Evolutionary conservation across 768 basidiomycete species (phyloP), one percentile per base, ranked within the genome.

Genomic region (Sutorius australiensis): DNA sequence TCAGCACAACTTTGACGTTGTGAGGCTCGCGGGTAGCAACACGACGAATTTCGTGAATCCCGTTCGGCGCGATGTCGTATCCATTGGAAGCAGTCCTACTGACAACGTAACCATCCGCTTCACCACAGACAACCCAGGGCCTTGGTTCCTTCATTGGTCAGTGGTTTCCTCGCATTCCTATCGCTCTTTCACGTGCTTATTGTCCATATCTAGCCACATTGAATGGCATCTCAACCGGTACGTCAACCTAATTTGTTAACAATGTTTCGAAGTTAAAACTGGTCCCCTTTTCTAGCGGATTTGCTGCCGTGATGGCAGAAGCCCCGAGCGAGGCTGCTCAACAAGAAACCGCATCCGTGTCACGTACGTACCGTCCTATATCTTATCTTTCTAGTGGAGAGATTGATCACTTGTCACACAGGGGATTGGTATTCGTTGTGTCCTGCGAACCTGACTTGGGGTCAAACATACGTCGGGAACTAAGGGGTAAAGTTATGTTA

Each of bases 121-220:
- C 66, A 61, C 68, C 24, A 84, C 84, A 0, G 79, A 87, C 56
- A 88, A 88, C 64, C 74, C 86, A 1, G 86, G 86, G 11, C 79
- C 80, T 10, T 84, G 82, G 80, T 72, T 79, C 65, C 63, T 79
- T 41, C 78, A 78, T 58, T 79, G 70, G 68, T 72, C 48, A 61
- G 60, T 32, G 6, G 32, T 16, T 7, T 3, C 6, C 16, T 24
- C 11, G 37, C 7, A 11, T 3, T 34, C 3, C 7, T 16, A 5
- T 48, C 27, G 12, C 16, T 6, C n/a, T 41, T 54, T 62, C 17
- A 55, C 31, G 5, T 27, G 8, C 21, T 24, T 24, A 24, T 24
- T 24, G 24, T 24, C 3, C 2, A 41, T 44, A 16, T 41, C 8
- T 37, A 68, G 67, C n/a, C 67, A 68, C 48, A 56, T 70, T 9